phyloP scores from a whole-genome alignment of 2,329 filamentous ascomycete species.

The Trichothecium sympodiale region DNA sequence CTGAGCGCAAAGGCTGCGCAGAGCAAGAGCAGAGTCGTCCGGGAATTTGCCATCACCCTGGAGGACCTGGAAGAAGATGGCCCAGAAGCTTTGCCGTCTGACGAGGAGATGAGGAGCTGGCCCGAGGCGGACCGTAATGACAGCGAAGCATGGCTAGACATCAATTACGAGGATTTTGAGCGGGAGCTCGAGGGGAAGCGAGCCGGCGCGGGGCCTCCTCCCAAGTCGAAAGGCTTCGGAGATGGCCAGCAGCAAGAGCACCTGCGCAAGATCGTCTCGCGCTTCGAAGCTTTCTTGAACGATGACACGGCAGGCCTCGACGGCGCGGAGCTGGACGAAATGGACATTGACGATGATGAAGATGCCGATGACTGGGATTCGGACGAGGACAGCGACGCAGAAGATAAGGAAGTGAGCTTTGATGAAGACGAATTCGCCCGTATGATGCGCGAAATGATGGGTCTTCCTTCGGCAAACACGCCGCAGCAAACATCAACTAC shows the following conservation, averaged over 20 bases:
- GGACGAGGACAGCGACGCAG: constrained; percentile 47
- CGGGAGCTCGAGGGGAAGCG: constrained; percentile 53
- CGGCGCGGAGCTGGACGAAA: constrained; percentile 62
- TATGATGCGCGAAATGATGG: constrained; percentile 93
- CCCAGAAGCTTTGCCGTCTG: constrained; percentile 51
- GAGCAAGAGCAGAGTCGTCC: constrained; percentile 54
- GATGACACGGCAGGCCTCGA: constrained; percentile 74
- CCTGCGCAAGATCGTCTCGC: constrained; percentile 79
- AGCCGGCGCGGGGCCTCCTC: constrained; percentile 18
- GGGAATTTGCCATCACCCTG: constrained; percentile 67
- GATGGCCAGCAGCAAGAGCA: constrained; percentile 61
- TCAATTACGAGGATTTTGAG: constrained; percentile 84
- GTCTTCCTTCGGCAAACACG: constrained; percentile 15
- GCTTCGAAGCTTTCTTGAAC: constrained; percentile 87
- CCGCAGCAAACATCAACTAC: not conserved
- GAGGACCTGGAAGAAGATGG: constrained; percentile 67
- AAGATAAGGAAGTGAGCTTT: constrained; percentile 68
- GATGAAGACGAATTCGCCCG: constrained; percentile 74
- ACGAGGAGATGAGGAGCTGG: constrained; percentile 67
- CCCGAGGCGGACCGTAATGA: constrained; percentile 52
- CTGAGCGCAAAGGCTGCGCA: constrained; percentile 57
- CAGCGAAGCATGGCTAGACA: constrained; percentile 83
- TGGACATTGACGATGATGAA: constrained; percentile 53
- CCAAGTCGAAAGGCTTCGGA: constrained; percentile 41
- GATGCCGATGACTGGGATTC: constrained; percentile 40